These are phyloP conservation scores for Heterobasidion irregulare DNA, from an alignment of 1,284 basidiomycete species.

Conservation along the genomic window DNA sequence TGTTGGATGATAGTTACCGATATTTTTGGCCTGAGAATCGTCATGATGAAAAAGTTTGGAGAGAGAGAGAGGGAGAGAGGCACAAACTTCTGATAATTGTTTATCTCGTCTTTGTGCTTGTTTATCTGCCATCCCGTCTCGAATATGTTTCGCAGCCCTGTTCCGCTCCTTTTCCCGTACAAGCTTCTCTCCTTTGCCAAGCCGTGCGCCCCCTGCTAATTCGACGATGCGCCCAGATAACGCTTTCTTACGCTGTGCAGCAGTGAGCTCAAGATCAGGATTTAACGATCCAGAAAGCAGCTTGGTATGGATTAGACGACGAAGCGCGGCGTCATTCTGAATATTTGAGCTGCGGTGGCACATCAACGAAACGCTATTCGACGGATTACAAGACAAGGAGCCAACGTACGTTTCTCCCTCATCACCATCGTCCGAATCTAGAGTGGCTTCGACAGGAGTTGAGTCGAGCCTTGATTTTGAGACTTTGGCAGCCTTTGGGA, in stretches of 20 bases:
- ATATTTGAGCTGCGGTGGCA: conserved; percentile 44
- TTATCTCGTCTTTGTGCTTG: conserved; percentile 44
- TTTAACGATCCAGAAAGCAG: conserved; percentile 65
- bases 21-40: conserved; percentile 52
- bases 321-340: conserved; percentile 68
- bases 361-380: background rate
- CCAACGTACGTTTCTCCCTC: conserved; percentile 37
- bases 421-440: conserved; percentile 22
- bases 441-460: conserved; percentile 11
- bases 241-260: conserved; percentile 61
- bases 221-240: conserved; percentile 68
- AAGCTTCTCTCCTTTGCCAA: conserved; percentile 62
- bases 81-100: conserved; percentile 54
- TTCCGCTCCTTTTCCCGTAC: conserved; percentile 55
- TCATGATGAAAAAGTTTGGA: background rate
- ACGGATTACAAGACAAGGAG: conserved; percentile 8
- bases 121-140: conserved; percentile 59
- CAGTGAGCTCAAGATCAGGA: conserved; percentile 47
- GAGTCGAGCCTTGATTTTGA: conserved; percentile 40
- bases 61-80: conserved; percentile 1
- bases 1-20: conserved; percentile 73
- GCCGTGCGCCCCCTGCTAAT: conserved; percentile 49
- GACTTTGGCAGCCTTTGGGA: conserved; percentile 64
- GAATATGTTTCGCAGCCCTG: conserved; percentile 58
- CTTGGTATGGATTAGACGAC: conserved; percentile 70